Percentiles rank a stretch among this genome's conserved stretches.
Conservation (phyloP, 2,329 filamentous ascomycete species). For the Teratosphaeria pseudoeucalypti region DNA sequence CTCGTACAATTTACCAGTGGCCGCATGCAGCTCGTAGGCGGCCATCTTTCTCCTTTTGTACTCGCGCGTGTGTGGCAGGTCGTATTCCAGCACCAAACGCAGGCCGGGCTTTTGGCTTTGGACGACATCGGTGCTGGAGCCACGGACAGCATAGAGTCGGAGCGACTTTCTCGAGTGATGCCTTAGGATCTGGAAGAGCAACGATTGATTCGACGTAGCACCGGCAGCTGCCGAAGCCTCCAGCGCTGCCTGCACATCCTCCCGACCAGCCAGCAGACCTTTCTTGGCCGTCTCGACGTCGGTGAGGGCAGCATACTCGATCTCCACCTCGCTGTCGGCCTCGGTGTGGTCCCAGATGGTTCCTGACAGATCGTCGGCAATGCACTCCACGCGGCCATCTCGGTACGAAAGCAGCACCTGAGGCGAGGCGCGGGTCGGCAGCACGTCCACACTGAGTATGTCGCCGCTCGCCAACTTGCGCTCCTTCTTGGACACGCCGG, state of each 20-base stretch:
- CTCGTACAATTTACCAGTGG: constrained; percentile 54
- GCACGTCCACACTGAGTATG: constrained; percentile 12
- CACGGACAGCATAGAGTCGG: constrained; percentile 2
- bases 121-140: background rate
- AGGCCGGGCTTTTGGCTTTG: constrained; percentile 6
- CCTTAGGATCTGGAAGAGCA: constrained; percentile 10
- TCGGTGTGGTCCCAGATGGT: constrained; percentile 15
- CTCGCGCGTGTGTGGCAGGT: constrained; percentile 10
- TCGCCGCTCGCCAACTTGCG: constrained; percentile 23
- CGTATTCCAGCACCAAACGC: constrained; percentile 13
- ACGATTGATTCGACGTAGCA: background rate
- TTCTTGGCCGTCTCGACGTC: constrained; percentile 29
- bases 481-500: constrained; percentile 12
- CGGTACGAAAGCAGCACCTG: constrained; percentile 19
- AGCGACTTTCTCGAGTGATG: background rate
- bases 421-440: background rate
- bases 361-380: constrained; percentile 18
- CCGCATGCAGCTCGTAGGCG: constrained; percentile 36
- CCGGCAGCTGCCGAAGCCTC: background rate
- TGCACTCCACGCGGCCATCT: constrained; percentile 21
- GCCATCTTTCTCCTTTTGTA: constrained; percentile 3
- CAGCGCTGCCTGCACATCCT: constrained; percentile 28
- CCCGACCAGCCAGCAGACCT: constrained; percentile 35
- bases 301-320: constrained; percentile 18
- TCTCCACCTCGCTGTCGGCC: background rate